These are phyloP conservation scores for Solanum ossicruentum DNA, from an alignment of 257 asterid species.

Conservation along the genomic window DNA sequence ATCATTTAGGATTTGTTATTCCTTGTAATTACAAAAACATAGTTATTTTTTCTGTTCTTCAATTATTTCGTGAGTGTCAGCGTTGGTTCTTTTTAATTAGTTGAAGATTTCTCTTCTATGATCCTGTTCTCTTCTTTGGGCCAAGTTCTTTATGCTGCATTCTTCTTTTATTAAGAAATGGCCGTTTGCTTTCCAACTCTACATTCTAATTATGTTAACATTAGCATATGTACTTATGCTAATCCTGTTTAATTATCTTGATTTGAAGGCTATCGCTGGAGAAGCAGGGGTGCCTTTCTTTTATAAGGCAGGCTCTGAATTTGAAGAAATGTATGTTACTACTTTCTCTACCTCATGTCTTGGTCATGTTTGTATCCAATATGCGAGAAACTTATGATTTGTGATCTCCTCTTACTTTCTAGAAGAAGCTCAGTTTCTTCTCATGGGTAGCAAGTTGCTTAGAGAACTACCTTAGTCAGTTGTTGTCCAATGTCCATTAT, in stretches of 20 bases:
- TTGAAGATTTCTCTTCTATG: neutral
- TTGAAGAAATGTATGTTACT: slow-evolving; percentile 81
- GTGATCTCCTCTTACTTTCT: neutral
- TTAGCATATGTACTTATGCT: neutral
- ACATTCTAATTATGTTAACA: neutral
- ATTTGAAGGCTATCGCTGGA: slow-evolving; percentile 91
- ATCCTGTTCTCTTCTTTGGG: neutral
- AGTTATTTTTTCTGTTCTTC: neutral
- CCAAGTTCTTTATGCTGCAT: neutral
- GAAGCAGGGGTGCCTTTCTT: slow-evolving; percentile 99
- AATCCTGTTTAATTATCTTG: slow-evolving; percentile 2
- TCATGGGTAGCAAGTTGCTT: neutral
- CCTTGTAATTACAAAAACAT: neutral
- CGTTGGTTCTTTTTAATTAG: neutral
- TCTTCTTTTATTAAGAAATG: neutral
- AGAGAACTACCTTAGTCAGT: neutral
- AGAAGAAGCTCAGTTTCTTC: neutral
- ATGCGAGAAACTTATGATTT: neutral
- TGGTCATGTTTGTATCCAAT: neutral
- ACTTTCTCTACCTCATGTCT: neutral
- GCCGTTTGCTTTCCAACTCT: neutral
- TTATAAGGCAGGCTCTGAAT: slow-evolving; percentile 93
- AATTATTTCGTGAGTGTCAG: neutral
- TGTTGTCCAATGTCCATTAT: neutral
- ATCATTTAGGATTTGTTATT: neutral